Evolutionary conservation across 306 rosid genomes (phyloP).

Genomic region (Vigna radiata): DNA sequence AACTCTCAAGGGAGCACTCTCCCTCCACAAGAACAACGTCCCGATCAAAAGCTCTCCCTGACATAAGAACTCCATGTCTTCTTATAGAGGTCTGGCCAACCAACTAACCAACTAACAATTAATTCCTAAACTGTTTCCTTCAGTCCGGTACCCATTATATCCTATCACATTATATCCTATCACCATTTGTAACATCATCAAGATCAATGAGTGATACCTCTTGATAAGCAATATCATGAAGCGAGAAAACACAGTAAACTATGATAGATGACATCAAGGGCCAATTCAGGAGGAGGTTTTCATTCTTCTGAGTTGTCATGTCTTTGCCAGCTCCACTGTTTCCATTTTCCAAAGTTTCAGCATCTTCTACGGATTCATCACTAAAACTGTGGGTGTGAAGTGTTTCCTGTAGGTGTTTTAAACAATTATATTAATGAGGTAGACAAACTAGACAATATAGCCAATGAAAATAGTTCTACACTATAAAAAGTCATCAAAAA

Average conservation of each 20-base stretch:
- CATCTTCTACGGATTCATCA: conserved; percentile 38
- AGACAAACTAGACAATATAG: background rate
- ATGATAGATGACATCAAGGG: conserved; percentile 85
- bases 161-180: background rate
- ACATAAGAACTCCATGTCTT: no score
- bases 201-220: conserved; percentile 59
- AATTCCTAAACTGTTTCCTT: no score
- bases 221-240: conserved; percentile 83
- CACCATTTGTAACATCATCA: conserved; percentile 6
- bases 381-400: conserved; percentile 63
- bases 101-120: no score
- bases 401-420: conserved; percentile 67
- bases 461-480: background rate
- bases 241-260: conserved; percentile 68
- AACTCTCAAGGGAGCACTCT: no score
- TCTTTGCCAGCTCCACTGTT: conserved; percentile 33
- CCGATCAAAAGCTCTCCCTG: no score
- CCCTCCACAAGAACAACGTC: no score
- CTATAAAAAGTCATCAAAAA: background rate
- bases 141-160: no score
- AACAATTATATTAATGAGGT: background rate
- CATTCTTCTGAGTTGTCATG: conserved; percentile 38
- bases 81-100: no score
- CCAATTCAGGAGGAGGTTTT: conserved; percentile 81
- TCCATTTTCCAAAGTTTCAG: conserved; percentile 63